Base-by-base conservation (phyloP, 495 filamentous ascomycete genomes). In the Penicillium robsamsonii region DNA sequence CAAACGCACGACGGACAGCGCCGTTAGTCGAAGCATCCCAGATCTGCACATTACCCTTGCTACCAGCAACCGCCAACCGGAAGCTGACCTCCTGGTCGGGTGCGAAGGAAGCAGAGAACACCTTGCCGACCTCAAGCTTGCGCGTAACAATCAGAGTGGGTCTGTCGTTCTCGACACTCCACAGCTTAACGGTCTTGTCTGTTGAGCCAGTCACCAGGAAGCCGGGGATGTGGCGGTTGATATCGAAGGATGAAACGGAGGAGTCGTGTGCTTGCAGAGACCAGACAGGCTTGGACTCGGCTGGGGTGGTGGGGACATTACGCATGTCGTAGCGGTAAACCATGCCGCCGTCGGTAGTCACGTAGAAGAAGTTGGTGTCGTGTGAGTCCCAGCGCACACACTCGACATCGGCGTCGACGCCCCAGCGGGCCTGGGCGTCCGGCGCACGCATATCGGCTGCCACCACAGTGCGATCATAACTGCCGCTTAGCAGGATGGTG, bases 1-100 rank as follows among this genome's bases (percentile, higher is more conserved):
- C 91, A 75, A 99, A 99, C 9, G 86, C 85, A 54, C 87, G 80
- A 54, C 94, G 83, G n/a, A 99, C 92, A 15, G 90, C 89, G 3
- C 78, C 82, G 73, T 97, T 97, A 10, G 95, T 97, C 60, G 88
- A 92, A 4, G 94, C 96, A 71, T 99, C 94, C 94, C 94, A 99
- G 29, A 99, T 81, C 62, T 93, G 89, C 58, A 96, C 84, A n/a
- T 79, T 78, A 3, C 95, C 94, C 76, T 96, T 96, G 80, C 91
- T 96, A 40, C 94, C 94, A 10, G 92, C 92, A 31, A 99, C 91
- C 5, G 92, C 89, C 31, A 99, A 77, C 45, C 94, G 81, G 74
- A 97, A 97, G 33, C 88, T 88, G 10, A 97, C 91, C 71, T 91
- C 90, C 31, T 82, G 60, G 67, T 99, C 95, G 0, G 94, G 92